A percentile compares a stretch with the other conserved stretches of the same genome.
Evolutionary conservation across 1,284 basidiomycete species (phyloP).

Genomic region (Cutaneotrichosporon sp.): DNA sequence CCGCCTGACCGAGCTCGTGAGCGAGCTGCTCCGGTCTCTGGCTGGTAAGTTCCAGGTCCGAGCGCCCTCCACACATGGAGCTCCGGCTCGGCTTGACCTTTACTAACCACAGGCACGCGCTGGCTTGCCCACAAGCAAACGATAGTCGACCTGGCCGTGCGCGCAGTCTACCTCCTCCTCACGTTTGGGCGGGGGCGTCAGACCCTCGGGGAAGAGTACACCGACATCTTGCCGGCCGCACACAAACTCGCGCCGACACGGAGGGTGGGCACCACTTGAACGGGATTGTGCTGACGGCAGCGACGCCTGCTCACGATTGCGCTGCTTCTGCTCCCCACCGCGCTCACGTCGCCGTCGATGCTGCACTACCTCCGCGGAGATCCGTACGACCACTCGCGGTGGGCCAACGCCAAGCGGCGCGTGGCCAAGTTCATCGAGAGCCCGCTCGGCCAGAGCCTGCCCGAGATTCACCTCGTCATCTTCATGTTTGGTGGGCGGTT

Average conservation of each 20-base stretch:
- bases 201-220: conserved; percentile 89
- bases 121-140: conserved; percentile 80
- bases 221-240: conserved; percentile 72
- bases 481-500: conserved; percentile 81
- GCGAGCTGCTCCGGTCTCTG: conserved; percentile 72
- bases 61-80: background rate
- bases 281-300: conserved; percentile 25
- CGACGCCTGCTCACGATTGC: conserved; percentile 64
- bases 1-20: conserved; percentile 71
- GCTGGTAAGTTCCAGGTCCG: conserved; percentile 61
- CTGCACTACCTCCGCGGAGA: conserved; percentile 55
- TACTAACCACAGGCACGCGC: conserved; percentile 65
- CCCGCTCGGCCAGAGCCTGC: conserved; percentile 38
- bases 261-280: conserved; percentile 30
- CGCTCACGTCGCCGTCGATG: conserved; percentile 51
- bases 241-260: conserved; percentile 50
- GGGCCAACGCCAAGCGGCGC: conserved; percentile 16
- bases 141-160: conserved; percentile 71
- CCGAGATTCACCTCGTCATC: conserved; percentile 74
- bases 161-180: conserved; percentile 71
- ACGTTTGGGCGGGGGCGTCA: conserved; percentile 78
- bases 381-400: conserved; percentile 11
- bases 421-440: conserved; percentile 37
- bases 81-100: no score
- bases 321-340: conserved; percentile 63